Percentiles rank a stretch among this genome's conserved stretches.
Evolutionary conservation across 129 eudicot genomes (phyloP).

Genomic region (Arctium lappa): DNA sequence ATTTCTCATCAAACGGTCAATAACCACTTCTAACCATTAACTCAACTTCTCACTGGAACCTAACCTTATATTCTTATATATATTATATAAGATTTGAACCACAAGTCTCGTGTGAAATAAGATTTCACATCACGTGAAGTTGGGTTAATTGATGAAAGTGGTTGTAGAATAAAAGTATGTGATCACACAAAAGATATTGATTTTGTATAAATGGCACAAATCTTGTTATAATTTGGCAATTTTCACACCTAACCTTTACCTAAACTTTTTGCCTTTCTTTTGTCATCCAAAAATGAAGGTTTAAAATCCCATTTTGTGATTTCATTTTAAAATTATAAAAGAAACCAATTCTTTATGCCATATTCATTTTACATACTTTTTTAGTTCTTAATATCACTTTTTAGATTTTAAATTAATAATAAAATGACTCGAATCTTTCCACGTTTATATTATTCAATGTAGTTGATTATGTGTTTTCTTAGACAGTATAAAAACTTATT

Average conservation of each 20-base stretch:
- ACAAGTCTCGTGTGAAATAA: not conserved
- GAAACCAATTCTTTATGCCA: not conserved
- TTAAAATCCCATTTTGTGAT: not conserved
- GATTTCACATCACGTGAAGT: not conserved
- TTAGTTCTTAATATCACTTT: not conserved
- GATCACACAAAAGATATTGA: not conserved
- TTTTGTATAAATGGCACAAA: not conserved
- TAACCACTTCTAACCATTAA: no score
- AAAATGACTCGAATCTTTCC: not conserved
- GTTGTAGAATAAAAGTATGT: not conserved
- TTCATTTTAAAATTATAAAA: not conserved
- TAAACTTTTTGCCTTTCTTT: not conserved
- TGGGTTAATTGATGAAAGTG: not conserved
- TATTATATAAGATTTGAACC: not conserved
- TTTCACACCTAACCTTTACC: not conserved
- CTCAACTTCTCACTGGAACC: no score
- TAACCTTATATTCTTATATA: not conserved
- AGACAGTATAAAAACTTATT: no score
- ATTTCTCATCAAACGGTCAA: no score
- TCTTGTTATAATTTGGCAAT: not conserved
- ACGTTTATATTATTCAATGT: not conserved
- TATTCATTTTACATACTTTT: not conserved
- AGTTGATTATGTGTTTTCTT: not conserved
- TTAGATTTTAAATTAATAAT: not conserved
- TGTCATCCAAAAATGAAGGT: not conserved